Conservation (phyloP, 768 basidiomycete genomes). For the Rhodocollybia butyracea region DNA sequence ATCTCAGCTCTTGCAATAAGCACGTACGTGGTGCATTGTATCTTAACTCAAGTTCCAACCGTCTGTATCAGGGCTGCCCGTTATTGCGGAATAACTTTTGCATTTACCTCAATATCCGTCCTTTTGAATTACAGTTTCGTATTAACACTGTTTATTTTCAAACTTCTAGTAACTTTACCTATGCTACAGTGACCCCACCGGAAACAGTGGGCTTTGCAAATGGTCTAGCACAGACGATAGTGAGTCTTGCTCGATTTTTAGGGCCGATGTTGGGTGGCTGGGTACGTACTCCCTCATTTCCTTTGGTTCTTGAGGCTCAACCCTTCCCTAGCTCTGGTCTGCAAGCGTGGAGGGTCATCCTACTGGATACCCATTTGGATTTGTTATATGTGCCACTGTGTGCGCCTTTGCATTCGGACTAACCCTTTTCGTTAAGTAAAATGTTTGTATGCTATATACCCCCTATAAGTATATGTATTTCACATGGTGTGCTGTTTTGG, state of each 20-base stretch:
- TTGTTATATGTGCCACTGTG: slow-evolving; percentile 53
- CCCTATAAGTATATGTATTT: neutral
- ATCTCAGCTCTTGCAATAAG: slow-evolving; percentile 63
- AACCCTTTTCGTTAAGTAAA: neutral
- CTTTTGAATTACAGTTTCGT: slow-evolving; percentile 79
- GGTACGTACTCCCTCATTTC: slow-evolving; percentile 32
- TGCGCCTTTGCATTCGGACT: neutral
- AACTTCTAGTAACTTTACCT: slow-evolving; percentile 6
- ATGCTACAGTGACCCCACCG: slow-evolving; percentile 78
- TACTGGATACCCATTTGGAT: slow-evolving; percentile 71
- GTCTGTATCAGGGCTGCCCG: slow-evolving; percentile 73
- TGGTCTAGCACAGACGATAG: slow-evolving; percentile 93
- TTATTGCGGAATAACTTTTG: slow-evolving; percentile 85
- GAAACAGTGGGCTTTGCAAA: slow-evolving; percentile 87
- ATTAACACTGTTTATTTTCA: neutral
- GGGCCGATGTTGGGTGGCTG: slow-evolving; percentile 86
- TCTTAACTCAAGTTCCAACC: neutral
- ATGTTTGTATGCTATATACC: neutral
- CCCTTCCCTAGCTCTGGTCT: slow-evolving; percentile 61
- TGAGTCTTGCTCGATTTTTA: slow-evolving; percentile 87
- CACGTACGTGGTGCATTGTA: slow-evolving; percentile 49
- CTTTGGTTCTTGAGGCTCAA: slow-evolving; percentile 11
- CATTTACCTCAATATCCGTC: slow-evolving; percentile 88
- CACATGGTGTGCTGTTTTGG: neutral
- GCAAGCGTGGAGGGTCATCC: slow-evolving; percentile 65